phyloP scores from a whole-genome alignment of 192 early-diverging fungal species.

The Gamsiella multidivaricata region DNA sequence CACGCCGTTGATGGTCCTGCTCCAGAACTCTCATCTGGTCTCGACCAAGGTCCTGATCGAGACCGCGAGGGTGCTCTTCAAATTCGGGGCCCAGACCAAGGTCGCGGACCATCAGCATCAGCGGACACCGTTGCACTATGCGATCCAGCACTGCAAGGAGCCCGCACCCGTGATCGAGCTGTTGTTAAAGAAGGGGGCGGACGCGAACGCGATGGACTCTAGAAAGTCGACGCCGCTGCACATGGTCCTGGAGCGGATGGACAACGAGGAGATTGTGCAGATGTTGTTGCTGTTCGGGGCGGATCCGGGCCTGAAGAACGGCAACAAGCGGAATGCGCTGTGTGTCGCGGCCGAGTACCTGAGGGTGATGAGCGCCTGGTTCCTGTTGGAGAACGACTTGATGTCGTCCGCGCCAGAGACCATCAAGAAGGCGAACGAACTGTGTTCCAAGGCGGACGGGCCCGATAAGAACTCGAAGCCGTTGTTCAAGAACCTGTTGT shows the following conservation, averaged over 20 bases:
- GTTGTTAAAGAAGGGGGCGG: slow-evolving; percentile 49
- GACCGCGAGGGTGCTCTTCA: slow-evolving; percentile 46
- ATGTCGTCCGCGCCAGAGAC: slow-evolving; percentile 47
- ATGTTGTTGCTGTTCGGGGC: slow-evolving; percentile 52
- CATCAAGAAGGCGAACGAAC: slow-evolving; percentile 50
- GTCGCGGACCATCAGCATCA: slow-evolving; percentile 28
- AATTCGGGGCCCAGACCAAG: slow-evolving; percentile 45
- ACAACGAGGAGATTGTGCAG: slow-evolving; percentile 50
- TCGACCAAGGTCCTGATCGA: slow-evolving; percentile 48
- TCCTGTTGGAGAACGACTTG: slow-evolving; percentile 53
- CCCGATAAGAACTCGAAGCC: slow-evolving; percentile 54
- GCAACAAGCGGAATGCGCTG: slow-evolving; percentile 41
- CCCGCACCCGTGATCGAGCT: slow-evolving; percentile 42
- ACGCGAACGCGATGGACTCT: slow-evolving; percentile 38
- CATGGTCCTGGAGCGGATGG: slow-evolving; percentile 49
- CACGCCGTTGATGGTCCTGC: slow-evolving; percentile 41
- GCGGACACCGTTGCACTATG: slow-evolving; percentile 47
- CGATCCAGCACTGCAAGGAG: slow-evolving; percentile 41
- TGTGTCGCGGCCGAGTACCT: slow-evolving; percentile 49
- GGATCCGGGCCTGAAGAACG: slow-evolving; percentile 44
- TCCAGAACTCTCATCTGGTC: slow-evolving; percentile 27
- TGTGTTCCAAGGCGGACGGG: slow-evolving; percentile 49
- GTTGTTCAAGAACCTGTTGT: slow-evolving; percentile 54
- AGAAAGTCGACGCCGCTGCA: slow-evolving; percentile 43
- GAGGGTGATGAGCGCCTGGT: slow-evolving; percentile 54